phyloP scores from a whole-genome alignment of 140 eudicot species.

The Senecio squalidus region DNA sequence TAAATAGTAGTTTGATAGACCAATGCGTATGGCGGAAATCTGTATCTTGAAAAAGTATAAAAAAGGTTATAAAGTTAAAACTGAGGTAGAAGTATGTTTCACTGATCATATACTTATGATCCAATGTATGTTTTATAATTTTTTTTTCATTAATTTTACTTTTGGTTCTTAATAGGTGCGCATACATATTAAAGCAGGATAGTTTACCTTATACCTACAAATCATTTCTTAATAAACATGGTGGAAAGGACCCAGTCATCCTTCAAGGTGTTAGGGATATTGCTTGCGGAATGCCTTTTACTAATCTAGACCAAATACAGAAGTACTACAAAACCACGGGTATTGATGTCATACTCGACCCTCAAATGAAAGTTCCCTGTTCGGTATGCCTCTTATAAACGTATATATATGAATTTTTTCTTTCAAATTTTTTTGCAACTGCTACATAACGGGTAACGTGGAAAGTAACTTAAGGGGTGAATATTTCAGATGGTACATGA shows the following conservation, averaged over 20 bases:
- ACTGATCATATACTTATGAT: neutral
- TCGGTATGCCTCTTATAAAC: constrained; percentile 47
- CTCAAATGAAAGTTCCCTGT: constrained; percentile 93
- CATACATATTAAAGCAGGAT: constrained; percentile 91
- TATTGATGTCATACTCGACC: constrained; percentile 60
- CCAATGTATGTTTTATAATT: neutral
- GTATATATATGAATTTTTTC: neutral
- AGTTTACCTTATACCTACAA: constrained; percentile 79
- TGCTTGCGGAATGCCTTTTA: constrained; percentile 65
- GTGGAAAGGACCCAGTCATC: constrained; percentile 68
- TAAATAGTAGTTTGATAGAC: neutral
- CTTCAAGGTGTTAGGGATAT: constrained; percentile 81
- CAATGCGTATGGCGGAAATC: neutral
- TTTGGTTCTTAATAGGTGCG: constrained; percentile 57
- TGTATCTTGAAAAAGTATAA: neutral
- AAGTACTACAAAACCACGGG: constrained; percentile 67
- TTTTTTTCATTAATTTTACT: neutral
- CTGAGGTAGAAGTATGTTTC: neutral
- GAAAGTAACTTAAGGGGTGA: neutral
- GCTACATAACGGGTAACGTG: neutral
- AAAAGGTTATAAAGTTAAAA: neutral
- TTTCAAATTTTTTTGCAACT: neutral
- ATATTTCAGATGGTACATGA: constrained; percentile 78
- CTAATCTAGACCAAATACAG: constrained; percentile 63
- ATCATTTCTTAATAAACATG: constrained; percentile 96